Conservation (phyloP, 805 yeast genomes). For the Zygotorulaspora chibaensis region DNA sequence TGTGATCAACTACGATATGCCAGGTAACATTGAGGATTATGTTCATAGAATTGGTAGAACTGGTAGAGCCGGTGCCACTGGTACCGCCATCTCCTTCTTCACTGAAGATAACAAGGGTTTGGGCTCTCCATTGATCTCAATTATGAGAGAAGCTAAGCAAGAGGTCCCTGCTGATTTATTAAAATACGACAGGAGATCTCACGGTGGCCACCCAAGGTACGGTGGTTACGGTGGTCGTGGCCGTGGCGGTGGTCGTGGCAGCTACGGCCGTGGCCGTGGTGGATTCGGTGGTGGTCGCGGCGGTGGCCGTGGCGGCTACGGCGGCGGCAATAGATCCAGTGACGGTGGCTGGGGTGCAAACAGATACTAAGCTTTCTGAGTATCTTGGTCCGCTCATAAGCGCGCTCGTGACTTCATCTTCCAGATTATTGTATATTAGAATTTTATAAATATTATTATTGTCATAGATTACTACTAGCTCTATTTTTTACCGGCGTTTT, state of each 20-base stretch:
- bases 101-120: constrained; percentile 81
- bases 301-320: constrained; percentile 36
- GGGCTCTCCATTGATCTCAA: constrained; percentile 85
- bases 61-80: constrained; percentile 96
- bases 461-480: constrained; percentile 11
- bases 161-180: constrained; percentile 74
- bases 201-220: constrained; percentile 58
- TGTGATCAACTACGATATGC: constrained; percentile 95
- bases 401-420: neutral
- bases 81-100: constrained; percentile 94
- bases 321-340: constrained; percentile 31
- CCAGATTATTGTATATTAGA: constrained; percentile 1
- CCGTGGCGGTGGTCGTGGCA: constrained; percentile 46
- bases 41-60: constrained; percentile 99
- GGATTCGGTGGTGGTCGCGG: constrained; percentile 42
- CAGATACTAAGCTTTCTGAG: constrained; percentile 6
- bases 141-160: constrained; percentile 94
- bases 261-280: constrained; percentile 37
- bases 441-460: neutral
- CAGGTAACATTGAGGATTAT: constrained; percentile 96
- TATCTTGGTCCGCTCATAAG: neutral
- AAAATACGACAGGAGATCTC: constrained; percentile 70
- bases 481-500: constrained; percentile 2
- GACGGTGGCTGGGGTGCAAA: constrained; percentile 40
- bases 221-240: constrained; percentile 55